Base-by-base conservation (phyloP, 2,329 filamentous ascomycete species). In the Emergomyces pasteurianus region DNA sequence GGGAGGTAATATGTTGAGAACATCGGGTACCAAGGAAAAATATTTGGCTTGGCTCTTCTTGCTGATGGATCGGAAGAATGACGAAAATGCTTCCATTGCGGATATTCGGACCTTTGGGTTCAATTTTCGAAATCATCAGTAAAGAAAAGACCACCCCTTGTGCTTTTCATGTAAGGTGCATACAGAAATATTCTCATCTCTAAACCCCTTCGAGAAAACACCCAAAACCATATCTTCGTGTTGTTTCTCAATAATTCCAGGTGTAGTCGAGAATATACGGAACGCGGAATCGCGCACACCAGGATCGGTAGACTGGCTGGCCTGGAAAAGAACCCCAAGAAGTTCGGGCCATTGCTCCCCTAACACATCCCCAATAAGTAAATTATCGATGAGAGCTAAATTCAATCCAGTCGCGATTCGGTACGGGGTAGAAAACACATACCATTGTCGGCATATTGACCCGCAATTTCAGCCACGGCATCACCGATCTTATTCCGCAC, bases 401-500 rank as follows among this genome's bases (percentile, higher is more conserved):
- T 31, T 47, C 43, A 14, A 53, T 47, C 54, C 54, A 56, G 59
- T 60, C 50, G 52, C 40, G 16, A 36, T 14, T 49, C 23, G 21
- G 23, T 49, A 12, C 46, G 46, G 46, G 46, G 7, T 16, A 14
- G 12, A 26, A 23, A 49, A 47, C 23, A 26, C 12, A 49, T 81
- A 95, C 90, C 87, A 70, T 88, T 90, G 69, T 97, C 94, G 52
- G 89, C 88, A 76, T 96, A 96, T 78, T 99, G 91, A 70, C 94
- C 86, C 52, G 92, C 94, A 63, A 99, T 82, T 76, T 99, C 94
- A 28, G 94, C 94, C 64, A 97, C 89, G n/a, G 92, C 91, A 76
- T 99, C 94, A 68, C 92, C 94, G 72, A 97, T 89, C 77, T 99
- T 99, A 78, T 96, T 94, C 69, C 94, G 83, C 54, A 96, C 89